Evolutionary conservation across 306 rosid genomes (phyloP).

Genomic region (Bauhinia variegata): DNA sequence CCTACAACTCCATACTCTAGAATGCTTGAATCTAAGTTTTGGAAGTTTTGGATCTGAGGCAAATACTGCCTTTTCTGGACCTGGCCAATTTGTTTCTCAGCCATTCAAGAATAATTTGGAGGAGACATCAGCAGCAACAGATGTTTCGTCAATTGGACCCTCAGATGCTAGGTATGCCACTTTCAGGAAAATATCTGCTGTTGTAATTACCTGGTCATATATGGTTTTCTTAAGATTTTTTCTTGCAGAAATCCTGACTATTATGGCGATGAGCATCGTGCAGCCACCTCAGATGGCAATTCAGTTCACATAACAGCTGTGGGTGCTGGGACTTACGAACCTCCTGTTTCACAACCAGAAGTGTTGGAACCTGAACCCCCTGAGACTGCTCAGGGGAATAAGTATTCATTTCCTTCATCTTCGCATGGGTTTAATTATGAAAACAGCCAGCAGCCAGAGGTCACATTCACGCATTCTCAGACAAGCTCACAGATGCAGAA

Average conservation of each 20-base stretch:
- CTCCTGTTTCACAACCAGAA: constrained; percentile 78
- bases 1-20: constrained; percentile 88
- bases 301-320: constrained; percentile 65
- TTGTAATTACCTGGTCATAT: constrained; percentile 24
- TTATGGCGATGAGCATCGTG: constrained; percentile 79
- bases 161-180: constrained; percentile 65
- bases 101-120: constrained; percentile 64
- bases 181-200: not conserved
- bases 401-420: constrained; percentile 76
- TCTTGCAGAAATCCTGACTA: constrained; percentile 78
- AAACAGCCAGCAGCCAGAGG: constrained; percentile 63
- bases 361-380: constrained; percentile 68
- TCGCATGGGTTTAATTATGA: constrained; percentile 79
- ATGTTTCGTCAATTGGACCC: constrained; percentile 70
- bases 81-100: constrained; percentile 54
- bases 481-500: constrained; percentile 81
- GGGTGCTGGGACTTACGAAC: constrained; percentile 61
- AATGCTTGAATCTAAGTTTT: constrained; percentile 90
- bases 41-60: constrained; percentile 91
- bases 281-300: constrained; percentile 65
- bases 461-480: constrained; percentile 67
- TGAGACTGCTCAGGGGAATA: constrained; percentile 70
- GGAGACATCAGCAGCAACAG: constrained; percentile 70
- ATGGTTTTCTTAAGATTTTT: constrained; percentile 26
- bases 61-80: constrained; percentile 48